Percentiles rank a stretch among this genome's conserved stretches.
Conservation (phyloP, 1,139 yeast genomes). For the Taphrina sp. region DNA sequence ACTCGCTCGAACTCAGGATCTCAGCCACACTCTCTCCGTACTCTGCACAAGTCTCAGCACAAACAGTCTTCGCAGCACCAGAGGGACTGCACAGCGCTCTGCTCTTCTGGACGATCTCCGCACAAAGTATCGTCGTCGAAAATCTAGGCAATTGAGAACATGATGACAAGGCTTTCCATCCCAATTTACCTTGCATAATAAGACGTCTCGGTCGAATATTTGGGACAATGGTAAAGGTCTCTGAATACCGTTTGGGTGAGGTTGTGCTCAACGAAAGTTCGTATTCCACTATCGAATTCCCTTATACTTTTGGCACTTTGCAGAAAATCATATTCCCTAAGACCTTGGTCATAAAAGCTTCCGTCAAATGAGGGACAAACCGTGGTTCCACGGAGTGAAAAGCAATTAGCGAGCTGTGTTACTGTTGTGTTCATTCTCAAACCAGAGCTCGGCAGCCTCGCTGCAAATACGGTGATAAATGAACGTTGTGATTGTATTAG, state of each 20-base stretch:
- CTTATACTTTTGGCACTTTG: background rate
- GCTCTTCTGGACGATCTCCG: constrained; percentile 28
- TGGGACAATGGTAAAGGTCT: constrained; percentile 4
- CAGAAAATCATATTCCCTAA: constrained; percentile 2
- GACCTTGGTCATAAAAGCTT: background rate
- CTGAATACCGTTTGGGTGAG: background rate
- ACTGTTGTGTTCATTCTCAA: no score
- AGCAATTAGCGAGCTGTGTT: no score
- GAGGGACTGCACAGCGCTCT: constrained; percentile 7
- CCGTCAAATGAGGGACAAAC: constrained; percentile 1
- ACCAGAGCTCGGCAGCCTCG: no score
- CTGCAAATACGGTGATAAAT: no score
- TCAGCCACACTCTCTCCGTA: constrained; percentile 8
- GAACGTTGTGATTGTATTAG: no score
- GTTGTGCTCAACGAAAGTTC: background rate
- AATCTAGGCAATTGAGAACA: constrained; percentile 15
- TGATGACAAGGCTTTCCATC: background rate
- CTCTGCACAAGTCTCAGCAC: constrained; percentile 31
- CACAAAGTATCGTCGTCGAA: constrained; percentile 30
- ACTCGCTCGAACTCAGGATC: constrained; percentile 15
- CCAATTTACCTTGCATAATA: constrained; percentile 13
- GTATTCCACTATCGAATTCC: constrained; percentile 9
- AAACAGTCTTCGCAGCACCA: constrained; percentile 13
- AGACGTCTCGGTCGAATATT: background rate
- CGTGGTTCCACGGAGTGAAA: background rate